Percentiles rank a stretch among this genome's conserved stretches.
Evolutionary conservation across 805 yeast species (phyloP).

Genomic region (Candida odintsovae): DNA sequence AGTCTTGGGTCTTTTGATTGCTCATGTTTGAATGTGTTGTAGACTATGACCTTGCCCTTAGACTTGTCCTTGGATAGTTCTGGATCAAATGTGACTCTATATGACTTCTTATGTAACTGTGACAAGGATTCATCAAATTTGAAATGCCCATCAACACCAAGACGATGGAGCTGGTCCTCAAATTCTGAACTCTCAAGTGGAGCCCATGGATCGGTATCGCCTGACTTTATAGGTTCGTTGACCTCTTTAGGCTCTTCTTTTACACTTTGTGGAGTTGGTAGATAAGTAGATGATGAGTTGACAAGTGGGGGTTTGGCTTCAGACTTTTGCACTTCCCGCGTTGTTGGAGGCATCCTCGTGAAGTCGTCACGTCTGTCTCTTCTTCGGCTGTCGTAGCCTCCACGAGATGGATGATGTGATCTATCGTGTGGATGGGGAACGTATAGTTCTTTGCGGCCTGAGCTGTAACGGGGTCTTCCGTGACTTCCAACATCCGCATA

Average conservation of each 20-base stretch:
- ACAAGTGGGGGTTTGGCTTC: background rate
- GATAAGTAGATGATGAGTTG: background rate
- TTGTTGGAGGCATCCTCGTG: background rate
- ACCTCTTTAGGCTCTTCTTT: background rate
- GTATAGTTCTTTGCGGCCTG: constrained; percentile 1
- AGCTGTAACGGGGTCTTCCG: background rate
- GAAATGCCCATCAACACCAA: constrained; percentile 7
- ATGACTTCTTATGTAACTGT: constrained; percentile 20
- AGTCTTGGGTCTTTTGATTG: constrained; percentile 37
- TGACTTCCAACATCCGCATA: background rate
- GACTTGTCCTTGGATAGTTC: constrained; percentile 38
- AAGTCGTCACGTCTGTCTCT: background rate
- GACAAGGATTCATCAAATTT: constrained; percentile 2
- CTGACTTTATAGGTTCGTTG: background rate
- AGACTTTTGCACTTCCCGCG: background rate
- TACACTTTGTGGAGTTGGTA: background rate
- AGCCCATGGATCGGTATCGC: background rate
- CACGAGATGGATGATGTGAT: background rate
- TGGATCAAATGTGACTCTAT: constrained; percentile 47
- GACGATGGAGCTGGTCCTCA: constrained; percentile 3
- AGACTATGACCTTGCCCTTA: constrained; percentile 30
- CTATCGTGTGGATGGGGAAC: background rate
- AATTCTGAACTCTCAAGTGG: background rate
- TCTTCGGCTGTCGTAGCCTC: background rate
- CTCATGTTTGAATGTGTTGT: constrained; percentile 22